Evolutionary conservation across 1,284 basidiomycete species (phyloP).

Genomic region (Sutorius eximius): DNA sequence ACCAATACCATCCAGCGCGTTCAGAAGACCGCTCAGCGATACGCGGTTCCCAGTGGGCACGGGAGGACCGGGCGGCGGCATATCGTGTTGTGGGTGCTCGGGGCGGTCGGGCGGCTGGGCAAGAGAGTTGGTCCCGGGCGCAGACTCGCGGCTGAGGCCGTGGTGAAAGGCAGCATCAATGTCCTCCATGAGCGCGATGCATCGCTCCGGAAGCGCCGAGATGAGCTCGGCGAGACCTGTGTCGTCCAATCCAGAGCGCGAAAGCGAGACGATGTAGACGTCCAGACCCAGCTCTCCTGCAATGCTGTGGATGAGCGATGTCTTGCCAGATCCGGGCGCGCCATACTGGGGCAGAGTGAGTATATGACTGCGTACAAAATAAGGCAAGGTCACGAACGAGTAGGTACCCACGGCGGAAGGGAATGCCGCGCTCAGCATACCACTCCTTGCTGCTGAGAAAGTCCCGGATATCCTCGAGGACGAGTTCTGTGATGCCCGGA

Average conservation of each 20-base stretch:
- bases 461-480: constrained; percentile 65
- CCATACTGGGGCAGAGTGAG: constrained; percentile 50
- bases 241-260: constrained; percentile 71
- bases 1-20: constrained; percentile 72
- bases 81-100: not conserved
- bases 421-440: constrained; percentile 68
- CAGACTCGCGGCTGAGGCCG: constrained; percentile 46
- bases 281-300: constrained; percentile 75
- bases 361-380: not conserved
- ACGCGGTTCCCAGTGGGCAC: constrained; percentile 34
- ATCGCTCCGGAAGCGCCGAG: constrained; percentile 62
- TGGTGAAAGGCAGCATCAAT: constrained; percentile 73
- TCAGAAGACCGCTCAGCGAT: constrained; percentile 70
- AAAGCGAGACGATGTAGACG: constrained; percentile 75
- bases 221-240: constrained; percentile 58
- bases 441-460: constrained; percentile 65
- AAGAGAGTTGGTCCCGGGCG: not conserved
- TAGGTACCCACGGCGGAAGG: constrained; percentile 71
- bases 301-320: constrained; percentile 70
- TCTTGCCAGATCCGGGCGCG: constrained; percentile 74
- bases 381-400: constrained; percentile 39
- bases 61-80: not conserved
- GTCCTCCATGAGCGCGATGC: constrained; percentile 80
- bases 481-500: constrained; percentile 59
- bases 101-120: not conserved